phyloP scores from a whole-genome alignment of 257 asterid species.

The Pogostemon cablin region DNA sequence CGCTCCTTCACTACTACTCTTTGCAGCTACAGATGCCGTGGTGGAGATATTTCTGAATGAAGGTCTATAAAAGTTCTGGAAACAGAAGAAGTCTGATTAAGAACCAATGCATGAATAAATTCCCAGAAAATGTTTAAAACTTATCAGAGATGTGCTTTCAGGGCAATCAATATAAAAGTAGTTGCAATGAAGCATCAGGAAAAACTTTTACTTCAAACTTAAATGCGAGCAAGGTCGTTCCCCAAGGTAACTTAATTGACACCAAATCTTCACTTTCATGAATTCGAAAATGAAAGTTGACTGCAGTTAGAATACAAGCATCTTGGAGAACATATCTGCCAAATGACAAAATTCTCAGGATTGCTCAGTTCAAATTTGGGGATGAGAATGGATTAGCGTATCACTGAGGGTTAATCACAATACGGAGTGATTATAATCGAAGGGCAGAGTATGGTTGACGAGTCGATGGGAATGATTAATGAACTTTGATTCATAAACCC shows the following conservation, averaged over 20 bases:
- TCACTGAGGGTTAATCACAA: too few relatives aligned
- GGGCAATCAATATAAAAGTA: not conserved
- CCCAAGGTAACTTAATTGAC: not conserved
- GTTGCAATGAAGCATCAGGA: not conserved
- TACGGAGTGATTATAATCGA: too few relatives aligned
- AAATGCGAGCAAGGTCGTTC: not conserved
- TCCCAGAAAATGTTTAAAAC: not conserved
- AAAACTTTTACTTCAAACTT: not conserved
- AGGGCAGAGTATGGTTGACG: too few relatives aligned
- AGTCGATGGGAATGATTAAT: too few relatives aligned
- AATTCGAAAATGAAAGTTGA: not conserved
- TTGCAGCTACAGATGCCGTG: conserved; percentile 48
- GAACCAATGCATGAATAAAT: conserved; percentile 4
- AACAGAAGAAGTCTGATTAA: conserved; percentile 21
- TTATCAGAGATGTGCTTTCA: not conserved
- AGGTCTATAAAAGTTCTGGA: conserved; percentile 51
- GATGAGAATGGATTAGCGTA: too few relatives aligned
- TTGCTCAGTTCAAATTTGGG: too few relatives aligned
- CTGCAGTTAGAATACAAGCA: not conserved
- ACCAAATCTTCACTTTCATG: not conserved
- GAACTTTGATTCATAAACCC: too few relatives aligned
- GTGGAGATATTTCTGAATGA: conserved; percentile 59
- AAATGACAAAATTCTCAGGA: not conserved
- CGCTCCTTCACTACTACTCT: conserved; percentile 47
- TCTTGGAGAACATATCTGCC: conserved; percentile 1